phyloP scores from a whole-genome alignment of 495 filamentous ascomycete species.

The Pseudotulostoma volvatum region DNA sequence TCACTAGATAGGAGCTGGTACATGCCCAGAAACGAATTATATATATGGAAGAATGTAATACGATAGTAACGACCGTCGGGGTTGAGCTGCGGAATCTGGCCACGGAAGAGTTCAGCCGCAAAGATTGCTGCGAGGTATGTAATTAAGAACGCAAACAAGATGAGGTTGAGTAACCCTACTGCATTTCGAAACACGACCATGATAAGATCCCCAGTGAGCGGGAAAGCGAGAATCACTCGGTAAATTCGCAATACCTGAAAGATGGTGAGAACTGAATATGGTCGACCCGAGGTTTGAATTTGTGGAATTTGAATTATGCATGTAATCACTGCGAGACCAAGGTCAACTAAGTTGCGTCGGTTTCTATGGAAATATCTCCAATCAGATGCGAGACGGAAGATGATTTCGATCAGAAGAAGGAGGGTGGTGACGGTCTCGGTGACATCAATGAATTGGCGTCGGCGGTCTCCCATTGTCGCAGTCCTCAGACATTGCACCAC shows the following conservation, averaged over 20 bases:
- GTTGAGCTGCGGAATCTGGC: conserved; percentile 51
- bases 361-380: conserved; percentile 63
- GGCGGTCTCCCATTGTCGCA: conserved; percentile 45
- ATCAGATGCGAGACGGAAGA: conserved; percentile 58
- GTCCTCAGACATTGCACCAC: conserved; percentile 60
- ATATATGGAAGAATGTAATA: conserved; percentile 77
- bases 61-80: conserved; percentile 36
- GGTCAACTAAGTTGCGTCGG: conserved; percentile 61
- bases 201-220: conserved; percentile 73
- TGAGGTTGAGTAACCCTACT: conserved; percentile 83
- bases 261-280: conserved; percentile 78
- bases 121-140: conserved; percentile 90
- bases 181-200: conserved; percentile 76
- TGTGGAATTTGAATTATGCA: conserved; percentile 72
- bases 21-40: conserved; percentile 94
- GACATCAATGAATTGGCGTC: conserved; percentile 38
- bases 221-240: conserved; percentile 75
- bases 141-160: conserved; percentile 90
- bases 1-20: conserved; percentile 97
- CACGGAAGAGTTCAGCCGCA: conserved; percentile 82
- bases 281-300: conserved; percentile 56
- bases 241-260: conserved; percentile 92
- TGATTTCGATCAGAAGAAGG: conserved; percentile 67
- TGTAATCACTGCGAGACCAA: conserved; percentile 62
- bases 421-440: conserved; percentile 67